Evolutionary conservation across 805 yeast species (phyloP), one percentile per base, ranked within the genome.

Genomic region (Starmerella asiatica): DNA sequence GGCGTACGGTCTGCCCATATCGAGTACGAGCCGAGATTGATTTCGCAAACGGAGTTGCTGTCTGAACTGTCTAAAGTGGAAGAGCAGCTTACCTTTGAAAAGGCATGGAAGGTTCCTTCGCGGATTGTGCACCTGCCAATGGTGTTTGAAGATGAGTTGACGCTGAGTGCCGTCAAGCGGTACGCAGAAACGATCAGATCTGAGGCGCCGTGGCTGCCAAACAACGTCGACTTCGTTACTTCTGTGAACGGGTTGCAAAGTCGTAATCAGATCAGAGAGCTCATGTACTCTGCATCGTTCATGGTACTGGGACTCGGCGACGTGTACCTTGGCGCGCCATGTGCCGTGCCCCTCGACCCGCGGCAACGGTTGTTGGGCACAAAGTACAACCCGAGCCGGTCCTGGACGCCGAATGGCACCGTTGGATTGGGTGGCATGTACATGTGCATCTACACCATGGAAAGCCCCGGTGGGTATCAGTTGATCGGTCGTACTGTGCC

Each of bases 351-450:
- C 29, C 71, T 88, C 51, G 97, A 91, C 59, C 98, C 98, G 43
- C 76, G 96, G 55, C 96, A 86, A 54, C 73, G 96, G 54, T 70
- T 85, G 44, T 64, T 88, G 42, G 98, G 97, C 29, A 71, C 94
- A 23, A 88, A 88, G 63, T 91, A 88, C 64, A 88, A 88, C 58
- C 98, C 98, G 29, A 81, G 95, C 12, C 74, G 98, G 67, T 83
- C 96, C 1, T 86, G 70, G 65, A 88, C 98, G 2, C 94, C 95
- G 29, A 83, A 84, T 56, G 98, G 98, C 51, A 81, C 91, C 28
- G 97, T 88, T 46, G 98, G 98, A 56, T 78, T 91, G 57, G 98
- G 98, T 47, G 97, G 98, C 52, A 84, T 80, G 82, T 91, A 85
- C 70, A 86, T 88, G 97, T 88, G 97, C 66, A 86, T 88, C 52